Evolutionary conservation across 352 stramenopile genomes (phyloP).

Genomic region (Globisporangium perplexum): DNA sequence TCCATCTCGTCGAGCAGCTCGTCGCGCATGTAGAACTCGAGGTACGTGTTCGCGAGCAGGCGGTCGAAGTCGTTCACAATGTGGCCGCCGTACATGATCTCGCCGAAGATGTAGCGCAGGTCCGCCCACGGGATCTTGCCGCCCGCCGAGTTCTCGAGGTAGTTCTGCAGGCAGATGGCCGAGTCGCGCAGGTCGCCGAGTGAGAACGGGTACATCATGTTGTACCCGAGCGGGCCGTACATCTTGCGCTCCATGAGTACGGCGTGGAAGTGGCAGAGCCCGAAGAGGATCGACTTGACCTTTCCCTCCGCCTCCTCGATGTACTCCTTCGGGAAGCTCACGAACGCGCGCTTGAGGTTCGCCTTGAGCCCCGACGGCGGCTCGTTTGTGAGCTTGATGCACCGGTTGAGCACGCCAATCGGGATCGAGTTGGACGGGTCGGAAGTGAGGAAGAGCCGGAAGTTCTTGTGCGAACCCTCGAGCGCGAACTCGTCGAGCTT

Average conservation of each 20-base stretch:
- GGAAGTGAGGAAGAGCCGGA: conserved; percentile 93
- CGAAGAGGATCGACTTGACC: conserved; percentile 96
- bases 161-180: conserved; percentile 94
- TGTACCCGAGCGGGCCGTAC: conserved; percentile 97
- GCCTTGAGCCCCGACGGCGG: conserved; percentile 93
- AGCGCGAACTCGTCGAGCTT: conserved; percentile 95
- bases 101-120: conserved; percentile 95
- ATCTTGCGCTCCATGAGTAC: conserved; percentile 97
- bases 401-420: conserved; percentile 94
- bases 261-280: conserved; percentile 96
- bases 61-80: conserved; percentile 97
- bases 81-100: conserved; percentile 97
- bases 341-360: conserved; percentile 96
- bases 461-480: conserved; percentile 92
- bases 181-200: conserved; percentile 95
- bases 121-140: conserved; percentile 97
- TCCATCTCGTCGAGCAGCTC: conserved; percentile 98
- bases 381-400: conserved; percentile 97
- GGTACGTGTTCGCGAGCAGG: conserved; percentile 94
- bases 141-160: conserved; percentile 93
- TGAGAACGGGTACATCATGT: conserved; percentile 98
- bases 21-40: conserved; percentile 98
- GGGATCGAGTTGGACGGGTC: conserved; percentile 92
- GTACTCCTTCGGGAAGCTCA: conserved; percentile 94
- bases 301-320: conserved; percentile 95